These are phyloP conservation scores for Cystofilobasidium macerans DNA, from an alignment of 768 basidiomycete species.

Conservation along the genomic window DNA sequence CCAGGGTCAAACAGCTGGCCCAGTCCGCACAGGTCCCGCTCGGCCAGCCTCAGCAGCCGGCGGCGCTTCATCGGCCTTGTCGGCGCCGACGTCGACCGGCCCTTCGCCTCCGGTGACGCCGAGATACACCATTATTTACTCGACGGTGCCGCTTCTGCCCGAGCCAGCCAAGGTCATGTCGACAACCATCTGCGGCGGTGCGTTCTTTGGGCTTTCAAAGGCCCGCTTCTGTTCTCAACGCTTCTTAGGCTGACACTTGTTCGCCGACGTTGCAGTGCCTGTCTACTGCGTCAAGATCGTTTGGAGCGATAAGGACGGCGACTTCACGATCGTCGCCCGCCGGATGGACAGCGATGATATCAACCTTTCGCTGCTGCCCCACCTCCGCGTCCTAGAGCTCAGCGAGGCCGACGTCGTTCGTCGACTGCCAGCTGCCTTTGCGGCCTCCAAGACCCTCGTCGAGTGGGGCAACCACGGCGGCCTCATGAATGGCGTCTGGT, in stretches of 20 bases:
- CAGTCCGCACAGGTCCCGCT: too few species aligned
- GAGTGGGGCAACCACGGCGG: neutral
- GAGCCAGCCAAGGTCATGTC: slow-evolving; percentile 7
- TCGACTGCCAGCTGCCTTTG: neutral
- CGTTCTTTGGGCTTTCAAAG: neutral
- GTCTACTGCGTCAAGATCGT: slow-evolving; percentile 13
- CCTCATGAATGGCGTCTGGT: slow-evolving; percentile 17
- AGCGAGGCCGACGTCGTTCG: neutral
- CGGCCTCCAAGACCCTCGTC: neutral
- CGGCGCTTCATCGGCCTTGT: neutral
- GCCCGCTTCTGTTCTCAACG: too few species aligned
- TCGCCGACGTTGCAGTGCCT: neutral
- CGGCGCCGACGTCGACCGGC: neutral
- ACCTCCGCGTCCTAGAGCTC: neutral
- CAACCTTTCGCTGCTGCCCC: slow-evolving; percentile 7
- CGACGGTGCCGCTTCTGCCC: slow-evolving; percentile 1
- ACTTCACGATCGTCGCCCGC: slow-evolving; percentile 1
- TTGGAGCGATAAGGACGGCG: neutral
- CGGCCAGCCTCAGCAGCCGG: too few species aligned
- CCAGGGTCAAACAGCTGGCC: too few species aligned
- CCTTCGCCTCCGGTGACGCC: neutral
- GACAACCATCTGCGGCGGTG: slow-evolving; percentile 9
- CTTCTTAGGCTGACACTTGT: neutral
- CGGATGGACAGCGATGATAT: slow-evolving; percentile 15
- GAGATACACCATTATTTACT: neutral